Percentiles rank a stretch among this genome's conserved stretches.
Evolutionary conservation across 2,329 filamentous ascomycete species (phyloP).

Genomic region (Cryphonectria japonica): DNA sequence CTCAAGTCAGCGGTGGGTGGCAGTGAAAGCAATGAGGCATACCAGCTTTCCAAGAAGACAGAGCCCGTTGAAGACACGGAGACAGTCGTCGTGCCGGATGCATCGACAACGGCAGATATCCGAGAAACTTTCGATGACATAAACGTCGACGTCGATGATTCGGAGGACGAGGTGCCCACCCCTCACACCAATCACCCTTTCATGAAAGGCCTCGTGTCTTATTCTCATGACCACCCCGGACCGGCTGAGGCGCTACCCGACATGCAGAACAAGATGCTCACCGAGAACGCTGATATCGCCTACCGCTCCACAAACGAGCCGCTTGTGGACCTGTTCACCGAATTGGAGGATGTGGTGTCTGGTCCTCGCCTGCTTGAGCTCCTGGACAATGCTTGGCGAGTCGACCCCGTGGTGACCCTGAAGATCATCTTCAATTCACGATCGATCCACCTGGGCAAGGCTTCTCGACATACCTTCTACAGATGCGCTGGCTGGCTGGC

Average conservation of each 20-base stretch:
- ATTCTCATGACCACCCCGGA: constrained; percentile 23
- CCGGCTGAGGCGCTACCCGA: background rate
- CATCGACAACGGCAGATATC: constrained; percentile 29
- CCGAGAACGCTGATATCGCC: constrained; percentile 55
- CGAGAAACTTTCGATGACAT: constrained; percentile 21
- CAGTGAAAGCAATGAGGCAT: background rate
- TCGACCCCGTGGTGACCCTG: constrained; percentile 53
- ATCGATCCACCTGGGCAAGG: constrained; percentile 65
- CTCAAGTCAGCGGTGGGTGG: constrained; percentile 24
- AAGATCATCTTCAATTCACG: constrained; percentile 64
- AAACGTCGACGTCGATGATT: constrained; percentile 5
- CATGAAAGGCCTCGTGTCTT: constrained; percentile 40
- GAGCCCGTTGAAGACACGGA: constrained; percentile 15
- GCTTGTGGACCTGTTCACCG: constrained; percentile 59
- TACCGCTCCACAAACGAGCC: constrained; percentile 48
- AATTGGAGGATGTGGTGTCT: constrained; percentile 49
- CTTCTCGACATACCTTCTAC: constrained; percentile 55
- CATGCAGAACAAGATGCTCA: constrained; percentile 52
- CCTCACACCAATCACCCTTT: constrained; percentile 36
- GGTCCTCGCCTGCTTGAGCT: constrained; percentile 43
- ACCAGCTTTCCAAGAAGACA: constrained; percentile 19
- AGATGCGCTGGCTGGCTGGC: constrained; percentile 60
- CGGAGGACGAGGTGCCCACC: background rate
- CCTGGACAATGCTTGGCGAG: constrained; percentile 53
- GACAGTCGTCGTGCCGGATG: constrained; percentile 20